phyloP scores from a whole-genome alignment of 345 rosid genomes.

The Cochlearia excelsa region DNA sequence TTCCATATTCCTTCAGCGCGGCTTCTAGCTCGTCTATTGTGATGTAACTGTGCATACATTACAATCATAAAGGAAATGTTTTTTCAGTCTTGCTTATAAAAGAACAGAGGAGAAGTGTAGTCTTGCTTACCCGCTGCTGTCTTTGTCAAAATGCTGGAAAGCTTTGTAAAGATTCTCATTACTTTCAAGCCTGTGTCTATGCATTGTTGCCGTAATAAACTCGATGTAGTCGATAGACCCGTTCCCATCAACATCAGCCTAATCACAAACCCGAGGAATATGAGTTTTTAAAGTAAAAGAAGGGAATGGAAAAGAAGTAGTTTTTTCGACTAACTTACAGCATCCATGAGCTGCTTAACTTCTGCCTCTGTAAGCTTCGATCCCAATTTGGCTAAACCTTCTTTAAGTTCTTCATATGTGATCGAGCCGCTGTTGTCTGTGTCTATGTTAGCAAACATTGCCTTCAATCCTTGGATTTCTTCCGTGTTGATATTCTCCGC shows the following conservation, averaged over 20 bases:
- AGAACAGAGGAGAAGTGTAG: neutral
- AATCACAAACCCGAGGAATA: conserved; percentile 4
- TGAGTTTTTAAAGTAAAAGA: neutral
- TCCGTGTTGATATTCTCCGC: conserved; percentile 77
- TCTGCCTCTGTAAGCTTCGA: conserved; percentile 85
- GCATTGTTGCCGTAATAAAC: conserved; percentile 92
- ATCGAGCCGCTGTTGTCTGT: conserved; percentile 87
- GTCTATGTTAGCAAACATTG: conserved; percentile 81
- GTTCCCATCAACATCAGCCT: conserved; percentile 98
- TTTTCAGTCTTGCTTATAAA: neutral
- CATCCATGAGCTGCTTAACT: conserved; percentile 91
- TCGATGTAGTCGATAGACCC: conserved; percentile 92
- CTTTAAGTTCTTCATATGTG: conserved; percentile 83
- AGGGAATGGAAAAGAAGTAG: neutral
- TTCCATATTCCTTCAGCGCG: conserved; percentile 77
- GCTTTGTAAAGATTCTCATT: conserved; percentile 85
- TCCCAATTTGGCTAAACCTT: conserved; percentile 78
- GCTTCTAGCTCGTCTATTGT: conserved; percentile 75
- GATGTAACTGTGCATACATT: conserved; percentile 51
- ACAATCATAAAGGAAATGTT: neutral
- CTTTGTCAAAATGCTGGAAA: conserved; percentile 90
- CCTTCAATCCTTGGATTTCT: conserved; percentile 80
- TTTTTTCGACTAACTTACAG: conserved; percentile 48
- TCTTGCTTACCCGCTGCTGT: conserved; percentile 67
- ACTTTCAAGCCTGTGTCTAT: conserved; percentile 75